Base-by-base conservation (phyloP, 208 protist species). In the Wallacemonas sp. region DNA sequence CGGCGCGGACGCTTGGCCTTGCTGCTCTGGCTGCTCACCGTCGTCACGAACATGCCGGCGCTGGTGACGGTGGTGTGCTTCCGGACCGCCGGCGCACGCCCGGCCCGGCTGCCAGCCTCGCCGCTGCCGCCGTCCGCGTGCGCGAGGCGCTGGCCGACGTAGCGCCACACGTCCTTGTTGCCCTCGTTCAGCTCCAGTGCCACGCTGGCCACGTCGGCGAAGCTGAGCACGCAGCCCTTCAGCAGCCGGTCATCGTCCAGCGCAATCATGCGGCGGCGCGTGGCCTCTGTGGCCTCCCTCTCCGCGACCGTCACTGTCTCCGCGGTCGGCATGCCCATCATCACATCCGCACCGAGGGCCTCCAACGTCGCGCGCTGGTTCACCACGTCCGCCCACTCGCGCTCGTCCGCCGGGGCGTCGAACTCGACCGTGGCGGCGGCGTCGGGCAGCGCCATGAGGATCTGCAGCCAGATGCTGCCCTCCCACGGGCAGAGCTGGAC, bases 401-500 rank as follows among this genome's bases (percentile, higher is more conserved):
- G 67, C 57, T 72, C 67, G 26, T 72, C 67, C 1, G 46, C 41
- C 25, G 62, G 62, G 4, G 70, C 36, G 57, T 76, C 70, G 26
- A 76, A 76, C 65, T 76, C 70, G 11, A 76, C 59, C 16, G 57
- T 57, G 16, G 28, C 54, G 12, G 20, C n/a, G 8, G 28, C 29
- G 20, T 70, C 54, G 11, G 29, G 50, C 55, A 76, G 25, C 31
- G 29, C 25, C 32, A 33, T 50, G 29, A 67, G 57, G 8, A 70
- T 25, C 38, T 70, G 70, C 38, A 65, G 42, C 70, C 70, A 67
- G 41, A 76, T 54, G 41, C 44, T 48, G 44, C 20, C 4, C 25
- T 76, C 33, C 38, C 41, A 44, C 22, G 49, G 64, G 20, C 70
- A 70, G 16, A 70, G 23, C 49, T 76, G 70, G 10, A 38, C 57